A percentile compares a stretch with the other conserved stretches of the same genome.
These are phyloP conservation scores for Boeremia lycopersici DNA, from an alignment of 2,329 filamentous ascomycete species.

Conservation along the genomic window DNA sequence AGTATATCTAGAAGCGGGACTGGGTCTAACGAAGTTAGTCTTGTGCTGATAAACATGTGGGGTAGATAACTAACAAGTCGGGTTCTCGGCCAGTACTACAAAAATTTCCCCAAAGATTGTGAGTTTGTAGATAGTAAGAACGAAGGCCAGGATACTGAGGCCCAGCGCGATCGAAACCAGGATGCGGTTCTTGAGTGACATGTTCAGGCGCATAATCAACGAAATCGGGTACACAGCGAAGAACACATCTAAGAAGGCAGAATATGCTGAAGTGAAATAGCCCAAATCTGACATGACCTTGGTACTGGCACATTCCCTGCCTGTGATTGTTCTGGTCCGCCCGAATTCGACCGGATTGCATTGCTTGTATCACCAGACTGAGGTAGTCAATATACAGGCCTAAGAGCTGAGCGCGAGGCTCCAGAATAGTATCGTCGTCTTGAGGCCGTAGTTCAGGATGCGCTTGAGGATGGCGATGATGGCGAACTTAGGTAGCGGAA, in stretches of 20 bases:
- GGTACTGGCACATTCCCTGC: conserved; percentile 8
- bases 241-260: conserved; percentile 11
- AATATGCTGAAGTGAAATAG: conserved; percentile 8
- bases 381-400: conserved; percentile 6
- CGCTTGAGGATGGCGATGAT: conserved; percentile 7
- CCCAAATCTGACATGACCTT: conserved; percentile 10
- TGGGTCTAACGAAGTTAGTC: conserved; percentile 6
- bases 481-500: conserved; percentile 9
- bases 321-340: conserved; percentile 6
- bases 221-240: conserved; percentile 5
- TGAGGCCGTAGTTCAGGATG: conserved; percentile 6
- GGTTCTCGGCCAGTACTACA: conserved; percentile 4
- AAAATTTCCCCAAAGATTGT: conserved; percentile 10
- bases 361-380: conserved; percentile 9
- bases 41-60: conserved; percentile 4
- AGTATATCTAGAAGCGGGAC: conserved; percentile 9
- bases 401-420: conserved; percentile 7
- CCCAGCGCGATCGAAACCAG: conserved; percentile 8
- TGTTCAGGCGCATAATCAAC: conserved; percentile 8
- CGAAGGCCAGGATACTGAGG: conserved; percentile 8
- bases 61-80: conserved; percentile 2
- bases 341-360: conserved; percentile 5
- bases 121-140: conserved; percentile 9
- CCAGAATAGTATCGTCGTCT: conserved; percentile 6
- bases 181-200: conserved; percentile 10